Evolutionary conservation across 2,329 filamentous ascomycete species (phyloP).

Genomic region (Tolypocladium cylindrosporum): DNA sequence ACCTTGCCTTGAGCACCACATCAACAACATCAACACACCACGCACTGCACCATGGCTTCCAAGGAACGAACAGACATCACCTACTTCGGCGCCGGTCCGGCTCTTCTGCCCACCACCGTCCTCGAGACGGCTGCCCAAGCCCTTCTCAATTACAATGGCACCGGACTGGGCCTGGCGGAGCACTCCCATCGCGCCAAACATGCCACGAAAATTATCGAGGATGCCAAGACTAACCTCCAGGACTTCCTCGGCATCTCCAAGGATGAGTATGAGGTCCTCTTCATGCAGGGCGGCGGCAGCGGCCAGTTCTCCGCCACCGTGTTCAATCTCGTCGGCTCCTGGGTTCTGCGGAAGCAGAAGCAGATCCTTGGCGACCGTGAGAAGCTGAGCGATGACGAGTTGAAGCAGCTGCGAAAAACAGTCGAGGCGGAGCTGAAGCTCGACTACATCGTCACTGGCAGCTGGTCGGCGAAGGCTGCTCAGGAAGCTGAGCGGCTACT

Average conservation of each 20-base stretch:
- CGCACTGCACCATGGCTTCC: background rate
- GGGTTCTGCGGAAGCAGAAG: slow-evolving; percentile 61
- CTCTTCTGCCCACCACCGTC: slow-evolving; percentile 72
- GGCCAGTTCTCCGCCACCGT: slow-evolving; percentile 77
- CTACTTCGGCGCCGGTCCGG: slow-evolving; percentile 87
- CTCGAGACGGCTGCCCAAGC: slow-evolving; percentile 67
- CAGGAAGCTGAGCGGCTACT: slow-evolving; percentile 73
- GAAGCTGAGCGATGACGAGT: slow-evolving; percentile 33
- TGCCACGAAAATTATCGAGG: slow-evolving; percentile 68
- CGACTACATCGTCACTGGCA: slow-evolving; percentile 85
- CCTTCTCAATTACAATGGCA: slow-evolving; percentile 71
- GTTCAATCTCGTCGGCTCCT: slow-evolving; percentile 75
- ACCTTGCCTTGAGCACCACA: background rate
- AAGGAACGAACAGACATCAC: slow-evolving; percentile 53
- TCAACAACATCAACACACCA: background rate
- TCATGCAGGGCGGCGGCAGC: slow-evolving; percentile 79
- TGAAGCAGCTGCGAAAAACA: slow-evolving; percentile 23
- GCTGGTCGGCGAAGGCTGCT: slow-evolving; percentile 79
- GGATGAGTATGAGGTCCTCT: slow-evolving; percentile 71
- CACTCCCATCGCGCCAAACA: slow-evolving; percentile 79
- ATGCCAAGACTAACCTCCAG: slow-evolving; percentile 65
- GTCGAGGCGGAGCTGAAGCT: slow-evolving; percentile 20
- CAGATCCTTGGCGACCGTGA: slow-evolving; percentile 48
- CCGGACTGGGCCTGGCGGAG: slow-evolving; percentile 78
- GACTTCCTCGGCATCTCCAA: slow-evolving; percentile 72